Evolutionary conservation across 169 alveolate species (phyloP).

Genomic region (Cryptosporidium parvum): DNA sequence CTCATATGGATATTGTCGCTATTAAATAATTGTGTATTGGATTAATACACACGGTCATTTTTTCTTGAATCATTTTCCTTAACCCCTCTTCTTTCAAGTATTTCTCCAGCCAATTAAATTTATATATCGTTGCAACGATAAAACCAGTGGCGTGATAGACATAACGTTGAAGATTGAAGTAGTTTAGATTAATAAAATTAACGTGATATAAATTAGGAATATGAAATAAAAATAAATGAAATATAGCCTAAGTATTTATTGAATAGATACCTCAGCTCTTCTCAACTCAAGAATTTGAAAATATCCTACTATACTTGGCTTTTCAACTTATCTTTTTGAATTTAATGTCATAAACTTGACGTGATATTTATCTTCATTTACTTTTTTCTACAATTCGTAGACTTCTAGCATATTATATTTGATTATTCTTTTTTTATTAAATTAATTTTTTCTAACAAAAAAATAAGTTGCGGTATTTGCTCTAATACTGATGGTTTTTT

Average conservation of each 20-base stretch:
- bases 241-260: too few relatives aligned
- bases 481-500: neutral
- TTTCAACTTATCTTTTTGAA: too few relatives aligned
- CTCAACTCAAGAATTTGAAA: too few relatives aligned
- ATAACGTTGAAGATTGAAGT: neutral
- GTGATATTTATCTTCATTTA: neutral
- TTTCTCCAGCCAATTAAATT: slow-evolving; percentile 54
- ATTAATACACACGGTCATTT: slow-evolving; percentile 1
- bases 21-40: neutral
- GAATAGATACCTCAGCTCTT: too few relatives aligned
- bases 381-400: too few relatives aligned
- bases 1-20: neutral
- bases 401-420: neutral
- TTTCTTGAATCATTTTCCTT: neutral
- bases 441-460: neutral
- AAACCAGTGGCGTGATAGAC: slow-evolving; percentile 10
- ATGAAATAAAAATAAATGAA: neutral
- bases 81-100: slow-evolving; percentile 10
- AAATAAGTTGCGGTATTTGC: neutral
- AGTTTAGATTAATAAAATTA: neutral
- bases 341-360: too few relatives aligned
- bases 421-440: neutral
- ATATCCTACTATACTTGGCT: too few relatives aligned
- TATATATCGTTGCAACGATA: slow-evolving; percentile 44
- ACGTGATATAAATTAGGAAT: neutral